phyloP scores from a whole-genome alignment of 768 basidiomycete species.

The Termitomyces sp. region DNA sequence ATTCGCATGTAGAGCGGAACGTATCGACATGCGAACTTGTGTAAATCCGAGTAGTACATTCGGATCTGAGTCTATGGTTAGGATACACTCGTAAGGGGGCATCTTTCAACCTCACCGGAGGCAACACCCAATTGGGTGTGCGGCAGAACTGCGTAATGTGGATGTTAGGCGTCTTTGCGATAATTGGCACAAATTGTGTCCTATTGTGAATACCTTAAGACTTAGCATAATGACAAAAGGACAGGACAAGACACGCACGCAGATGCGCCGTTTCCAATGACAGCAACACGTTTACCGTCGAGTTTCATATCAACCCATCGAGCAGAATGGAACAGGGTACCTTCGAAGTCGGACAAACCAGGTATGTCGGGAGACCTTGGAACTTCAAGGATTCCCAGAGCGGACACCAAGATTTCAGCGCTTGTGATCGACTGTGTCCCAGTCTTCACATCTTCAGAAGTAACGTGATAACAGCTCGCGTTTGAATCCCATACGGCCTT shows the following conservation, averaged over 20 bases:
- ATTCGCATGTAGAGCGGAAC: conserved; percentile 36
- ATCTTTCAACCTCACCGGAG: conserved; percentile 33
- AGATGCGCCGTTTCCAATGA: conserved; percentile 59
- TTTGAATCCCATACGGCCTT: conserved; percentile 43
- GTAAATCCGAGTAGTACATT: conserved; percentile 25
- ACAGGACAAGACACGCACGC: conserved; percentile 36
- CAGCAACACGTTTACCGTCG: conserved; percentile 47
- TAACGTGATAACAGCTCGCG: conserved; percentile 36
- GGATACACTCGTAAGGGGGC: neutral
- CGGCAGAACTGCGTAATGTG: conserved; percentile 50
- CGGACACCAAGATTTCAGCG: conserved; percentile 51
- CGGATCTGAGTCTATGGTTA: conserved; percentile 19
- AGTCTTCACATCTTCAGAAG: conserved; percentile 30
- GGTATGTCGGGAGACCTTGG: conserved; percentile 37
- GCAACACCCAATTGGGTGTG: conserved; percentile 47
- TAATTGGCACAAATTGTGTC: conserved; percentile 48
- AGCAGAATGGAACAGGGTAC: conserved; percentile 52
- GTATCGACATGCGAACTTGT: conserved; percentile 41
- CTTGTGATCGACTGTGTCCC: conserved; percentile 27
- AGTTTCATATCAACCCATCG: conserved; percentile 46
- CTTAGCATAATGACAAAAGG: neutral
- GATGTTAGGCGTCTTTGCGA: conserved; percentile 38
- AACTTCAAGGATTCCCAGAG: conserved; percentile 46
- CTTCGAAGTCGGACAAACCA: conserved; percentile 41
- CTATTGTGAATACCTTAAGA: conserved; percentile 25